Conservation (phyloP, 768 basidiomycete genomes). For the Filobasidium floriforme region DNA sequence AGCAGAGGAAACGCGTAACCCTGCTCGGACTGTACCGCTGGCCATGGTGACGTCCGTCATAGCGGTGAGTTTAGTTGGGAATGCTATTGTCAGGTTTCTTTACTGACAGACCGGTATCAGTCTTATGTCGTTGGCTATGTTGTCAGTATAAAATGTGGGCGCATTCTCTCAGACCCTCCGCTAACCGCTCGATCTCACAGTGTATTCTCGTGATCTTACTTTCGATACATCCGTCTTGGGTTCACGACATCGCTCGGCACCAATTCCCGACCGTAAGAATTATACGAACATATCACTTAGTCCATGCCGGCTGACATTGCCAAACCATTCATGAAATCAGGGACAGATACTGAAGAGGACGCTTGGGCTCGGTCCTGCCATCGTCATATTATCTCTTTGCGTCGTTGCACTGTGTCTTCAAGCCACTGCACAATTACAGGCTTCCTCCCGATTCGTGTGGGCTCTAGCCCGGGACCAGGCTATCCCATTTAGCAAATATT, state of each 20-base stretch:
- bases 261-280: constrained; percentile 36
- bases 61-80: constrained; percentile 28
- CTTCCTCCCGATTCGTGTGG: constrained; percentile 47
- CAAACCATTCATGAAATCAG: constrained; percentile 20
- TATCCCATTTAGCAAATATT: constrained; percentile 43
- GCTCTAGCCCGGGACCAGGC: constrained; percentile 47
- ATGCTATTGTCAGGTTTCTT: too few relatives aligned
- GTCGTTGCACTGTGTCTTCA: constrained; percentile 41
- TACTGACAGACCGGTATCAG: constrained; percentile 12
- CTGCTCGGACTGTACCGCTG: constrained; percentile 45
- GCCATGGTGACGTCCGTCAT: constrained; percentile 41
- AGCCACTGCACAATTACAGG: constrained; percentile 45
- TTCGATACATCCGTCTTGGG: constrained; percentile 27
- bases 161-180: not conserved
- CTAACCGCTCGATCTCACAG: constrained; percentile 20
- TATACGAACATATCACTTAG: not conserved
- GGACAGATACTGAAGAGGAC: constrained; percentile 43
- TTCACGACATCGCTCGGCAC: constrained; percentile 23
- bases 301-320: too few relatives aligned
- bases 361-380: constrained; percentile 35
- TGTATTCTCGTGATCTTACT: constrained; percentile 43
- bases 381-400: constrained; percentile 31
- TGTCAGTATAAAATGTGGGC: constrained; percentile 25
- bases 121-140: constrained; percentile 46
- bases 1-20: constrained; percentile 47